Percentiles rank a stretch among this genome's conserved stretches.
phyloP scores from a whole-genome alignment of 805 yeast species.

The Komagataella populi region DNA sequence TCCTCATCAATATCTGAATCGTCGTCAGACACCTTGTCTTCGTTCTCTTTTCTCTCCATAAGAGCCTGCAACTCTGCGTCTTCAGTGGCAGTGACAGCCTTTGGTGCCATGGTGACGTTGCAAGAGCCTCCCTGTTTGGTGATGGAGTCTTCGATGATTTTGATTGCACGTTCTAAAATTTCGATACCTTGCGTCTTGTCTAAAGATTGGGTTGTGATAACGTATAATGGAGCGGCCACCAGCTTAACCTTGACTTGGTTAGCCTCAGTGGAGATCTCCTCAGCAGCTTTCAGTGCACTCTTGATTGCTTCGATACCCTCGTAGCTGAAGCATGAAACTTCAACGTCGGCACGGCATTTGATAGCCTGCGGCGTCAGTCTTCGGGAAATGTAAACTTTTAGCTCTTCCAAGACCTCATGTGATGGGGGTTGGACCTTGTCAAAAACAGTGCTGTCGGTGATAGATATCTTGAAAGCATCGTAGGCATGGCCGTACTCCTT shows the following conservation, averaged over 20 bases:
- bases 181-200: constrained; percentile 86
- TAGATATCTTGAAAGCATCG: constrained; percentile 93
- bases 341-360: constrained; percentile 96
- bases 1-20: constrained; percentile 22
- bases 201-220: constrained; percentile 81
- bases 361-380: constrained; percentile 97
- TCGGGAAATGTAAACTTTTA: constrained; percentile 76
- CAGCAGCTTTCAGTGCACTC: constrained; percentile 78
- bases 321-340: constrained; percentile 91
- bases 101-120: constrained; percentile 94
- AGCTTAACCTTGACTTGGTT: constrained; percentile 86
- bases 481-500: constrained; percentile 93
- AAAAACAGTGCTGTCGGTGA: constrained; percentile 82
- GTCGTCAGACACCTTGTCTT: constrained; percentile 73
- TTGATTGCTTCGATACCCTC: constrained; percentile 98
- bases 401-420: constrained; percentile 65
- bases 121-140: constrained; percentile 71
- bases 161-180: constrained; percentile 66
- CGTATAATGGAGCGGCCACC: constrained; percentile 96
- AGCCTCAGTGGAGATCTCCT: constrained; percentile 66
- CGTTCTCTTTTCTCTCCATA: constrained; percentile 86
- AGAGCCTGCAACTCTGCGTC: constrained; percentile 96
- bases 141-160: constrained; percentile 57
- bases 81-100: constrained; percentile 96
- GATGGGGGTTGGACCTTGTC: constrained; percentile 66